A percentile compares a stretch with the other conserved stretches of the same genome.
Conservation (phyloP, 805 yeast species). For the Sugiyamaella lignohabitans region DNA sequence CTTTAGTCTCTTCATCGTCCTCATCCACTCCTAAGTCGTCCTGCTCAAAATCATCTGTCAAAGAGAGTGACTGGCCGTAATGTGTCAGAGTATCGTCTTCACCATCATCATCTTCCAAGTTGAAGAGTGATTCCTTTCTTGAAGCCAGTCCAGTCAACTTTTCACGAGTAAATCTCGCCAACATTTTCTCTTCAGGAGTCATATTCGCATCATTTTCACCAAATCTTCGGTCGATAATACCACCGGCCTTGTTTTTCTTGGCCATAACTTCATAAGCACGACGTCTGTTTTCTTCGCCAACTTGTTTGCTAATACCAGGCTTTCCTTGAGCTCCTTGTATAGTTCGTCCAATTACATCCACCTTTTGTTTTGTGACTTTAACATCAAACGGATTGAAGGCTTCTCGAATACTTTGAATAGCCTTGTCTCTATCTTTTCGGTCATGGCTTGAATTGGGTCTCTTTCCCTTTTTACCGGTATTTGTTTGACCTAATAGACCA, state of each 20-base stretch:
- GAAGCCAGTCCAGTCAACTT: slow-evolving; percentile 29
- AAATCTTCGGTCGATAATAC: slow-evolving; percentile 77
- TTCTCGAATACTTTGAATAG: slow-evolving; percentile 58
- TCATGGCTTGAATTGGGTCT: slow-evolving; percentile 2
- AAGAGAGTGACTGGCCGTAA: slow-evolving; percentile 59
- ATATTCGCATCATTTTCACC: slow-evolving; percentile 73
- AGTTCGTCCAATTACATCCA: slow-evolving; percentile 39
- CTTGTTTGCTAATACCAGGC: slow-evolving; percentile 64
- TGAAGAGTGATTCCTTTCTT: slow-evolving; percentile 52
- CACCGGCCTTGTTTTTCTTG: slow-evolving; percentile 69
- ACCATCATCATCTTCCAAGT: slow-evolving; percentile 63
- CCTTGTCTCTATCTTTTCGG: slow-evolving; percentile 52
- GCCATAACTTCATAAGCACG: slow-evolving; percentile 55
- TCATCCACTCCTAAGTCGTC: slow-evolving; percentile 39
- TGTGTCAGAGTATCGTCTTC: slow-evolving; percentile 59
- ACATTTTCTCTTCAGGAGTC: slow-evolving; percentile 88
- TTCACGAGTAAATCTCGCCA: slow-evolving; percentile 89
- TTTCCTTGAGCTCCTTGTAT: slow-evolving; percentile 51
- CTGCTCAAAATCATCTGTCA: slow-evolving; percentile 50
- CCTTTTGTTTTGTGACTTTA: slow-evolving; percentile 59
- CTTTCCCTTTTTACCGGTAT: slow-evolving; percentile 22
- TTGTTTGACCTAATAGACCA: slow-evolving; percentile 73
- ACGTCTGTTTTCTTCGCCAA: slow-evolving; percentile 53
- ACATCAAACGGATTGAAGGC: slow-evolving; percentile 89
- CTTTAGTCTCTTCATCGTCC: slow-evolving; percentile 19